Evolutionary conservation across 805 yeast species (phyloP).

Genomic region (Spathaspora boniae): DNA sequence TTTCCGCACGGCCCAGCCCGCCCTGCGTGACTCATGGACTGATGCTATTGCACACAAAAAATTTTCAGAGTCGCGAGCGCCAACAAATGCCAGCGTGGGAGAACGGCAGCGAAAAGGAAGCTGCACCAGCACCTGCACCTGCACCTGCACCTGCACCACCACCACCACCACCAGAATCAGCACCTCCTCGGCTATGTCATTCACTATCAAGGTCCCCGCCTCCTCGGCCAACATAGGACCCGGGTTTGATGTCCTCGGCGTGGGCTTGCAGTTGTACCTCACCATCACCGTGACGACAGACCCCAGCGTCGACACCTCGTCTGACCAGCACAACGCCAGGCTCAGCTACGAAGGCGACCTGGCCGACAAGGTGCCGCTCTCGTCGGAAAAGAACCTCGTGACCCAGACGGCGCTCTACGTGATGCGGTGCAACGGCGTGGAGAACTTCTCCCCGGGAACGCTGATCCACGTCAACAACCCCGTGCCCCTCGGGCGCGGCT

Average conservation of each 20-base stretch:
- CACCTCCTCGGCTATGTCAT: too few relatives aligned
- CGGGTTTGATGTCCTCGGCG: constrained; percentile 95
- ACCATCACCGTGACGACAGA: constrained; percentile 70
- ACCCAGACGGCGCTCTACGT: constrained; percentile 93
- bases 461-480: constrained; percentile 79
- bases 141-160: too few relatives aligned
- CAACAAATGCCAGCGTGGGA: too few relatives aligned
- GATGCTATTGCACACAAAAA: too few relatives aligned
- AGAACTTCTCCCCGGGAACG: constrained; percentile 81
- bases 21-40: too few relatives aligned
- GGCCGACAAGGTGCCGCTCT: constrained; percentile 72
- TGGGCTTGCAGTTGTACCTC: constrained; percentile 75
- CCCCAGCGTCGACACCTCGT: constrained; percentile 40
- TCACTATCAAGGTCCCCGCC: constrained; percentile 80
- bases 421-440: constrained; percentile 74
- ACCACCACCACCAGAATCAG: too few relatives aligned
- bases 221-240: constrained; percentile 98
- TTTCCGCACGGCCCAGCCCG: too few relatives aligned
- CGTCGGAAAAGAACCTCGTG: constrained; percentile 76
- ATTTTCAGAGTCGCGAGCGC: too few relatives aligned
- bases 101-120: too few relatives aligned
- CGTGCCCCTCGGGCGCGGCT: constrained; percentile 93
- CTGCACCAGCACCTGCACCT: too few relatives aligned
- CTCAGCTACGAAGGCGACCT: constrained; percentile 79
- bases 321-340: constrained; percentile 66